Evolutionary conservation across 257 asterid species (phyloP).

Genomic region (Nicotiana otophora): DNA sequence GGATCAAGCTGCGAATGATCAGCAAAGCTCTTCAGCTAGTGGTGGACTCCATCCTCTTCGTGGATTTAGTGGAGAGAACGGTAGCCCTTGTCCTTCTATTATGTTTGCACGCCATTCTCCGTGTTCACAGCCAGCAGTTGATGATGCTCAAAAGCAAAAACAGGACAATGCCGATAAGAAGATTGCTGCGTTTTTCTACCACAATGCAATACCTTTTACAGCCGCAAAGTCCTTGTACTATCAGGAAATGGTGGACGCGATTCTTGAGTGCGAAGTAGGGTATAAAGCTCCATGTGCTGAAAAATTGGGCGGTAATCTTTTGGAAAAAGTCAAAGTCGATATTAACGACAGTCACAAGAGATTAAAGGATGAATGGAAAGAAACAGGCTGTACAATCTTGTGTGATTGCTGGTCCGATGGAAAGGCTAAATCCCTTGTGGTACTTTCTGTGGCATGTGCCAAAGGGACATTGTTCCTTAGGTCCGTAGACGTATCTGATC

Average conservation of each 20-base stretch:
- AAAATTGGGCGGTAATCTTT: slow-evolving; percentile 22
- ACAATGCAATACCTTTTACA: slow-evolving; percentile 34
- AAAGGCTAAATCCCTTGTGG: slow-evolving; percentile 22
- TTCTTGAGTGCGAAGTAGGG: slow-evolving; percentile 35
- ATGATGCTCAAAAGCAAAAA: slow-evolving; percentile 25
- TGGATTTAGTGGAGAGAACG: slow-evolving; percentile 29
- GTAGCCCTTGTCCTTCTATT: slow-evolving; percentile 26
- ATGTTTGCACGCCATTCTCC: slow-evolving; percentile 23
- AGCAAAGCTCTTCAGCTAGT: slow-evolving; percentile 44
- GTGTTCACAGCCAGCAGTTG: slow-evolving; percentile 17
- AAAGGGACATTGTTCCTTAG: slow-evolving; percentile 37
- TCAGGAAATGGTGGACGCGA: slow-evolving; percentile 36
- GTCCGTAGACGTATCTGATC: slow-evolving; percentile 30
- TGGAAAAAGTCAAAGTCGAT: slow-evolving; percentile 30
- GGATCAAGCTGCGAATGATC: slow-evolving; percentile 27
- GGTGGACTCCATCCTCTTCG: slow-evolving; percentile 25
- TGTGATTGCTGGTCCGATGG: slow-evolving; percentile 38
- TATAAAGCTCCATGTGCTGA: slow-evolving; percentile 34
- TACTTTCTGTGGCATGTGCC: slow-evolving; percentile 33
- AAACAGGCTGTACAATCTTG: slow-evolving; percentile 37
- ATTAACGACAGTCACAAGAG: slow-evolving; percentile 14
- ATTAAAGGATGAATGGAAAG: slow-evolving; percentile 33
- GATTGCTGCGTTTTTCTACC: slow-evolving; percentile 39
- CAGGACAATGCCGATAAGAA: slow-evolving; percentile 40
- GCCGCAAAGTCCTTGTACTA: slow-evolving; percentile 31